Percentiles rank a stretch among this genome's conserved stretches.
Evolutionary conservation across 257 asterid genomes (phyloP).

Genomic region (Hygrophila difformis): DNA sequence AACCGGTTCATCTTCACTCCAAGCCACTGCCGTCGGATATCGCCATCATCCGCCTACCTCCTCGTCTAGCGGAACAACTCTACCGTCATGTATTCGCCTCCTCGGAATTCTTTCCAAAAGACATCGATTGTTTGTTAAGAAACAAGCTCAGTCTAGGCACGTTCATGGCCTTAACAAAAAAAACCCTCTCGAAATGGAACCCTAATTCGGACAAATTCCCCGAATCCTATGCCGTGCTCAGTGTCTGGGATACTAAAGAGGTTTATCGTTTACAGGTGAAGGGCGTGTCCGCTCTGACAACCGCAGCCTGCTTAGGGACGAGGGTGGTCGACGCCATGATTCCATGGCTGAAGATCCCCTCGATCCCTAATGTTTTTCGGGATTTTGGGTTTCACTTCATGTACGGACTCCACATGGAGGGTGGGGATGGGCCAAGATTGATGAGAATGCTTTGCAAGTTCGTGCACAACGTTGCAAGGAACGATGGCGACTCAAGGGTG

Average conservation of each 20-base stretch:
- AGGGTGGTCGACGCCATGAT: constrained; percentile 48
- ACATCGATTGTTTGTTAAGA: constrained; percentile 36
- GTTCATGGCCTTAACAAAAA: constrained; percentile 58
- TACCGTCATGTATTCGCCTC: constrained; percentile 40
- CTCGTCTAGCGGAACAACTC: constrained; percentile 24
- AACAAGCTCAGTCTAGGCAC: constrained; percentile 66
- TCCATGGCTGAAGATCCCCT: constrained; percentile 71
- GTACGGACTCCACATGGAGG: constrained; percentile 72
- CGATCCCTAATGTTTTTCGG: constrained; percentile 52
- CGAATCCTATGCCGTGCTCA: constrained; percentile 44
- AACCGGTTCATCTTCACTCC: constrained; percentile 65
- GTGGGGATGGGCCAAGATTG: constrained; percentile 28
- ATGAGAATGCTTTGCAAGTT: constrained; percentile 49
- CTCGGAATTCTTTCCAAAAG: constrained; percentile 64
- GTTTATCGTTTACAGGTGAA: constrained; percentile 54
- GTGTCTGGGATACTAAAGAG: constrained; percentile 68
- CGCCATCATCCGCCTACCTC: constrained; percentile 30
- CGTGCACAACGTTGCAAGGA: constrained; percentile 51
- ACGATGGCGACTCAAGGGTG: constrained; percentile 39
- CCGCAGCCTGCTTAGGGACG: constrained; percentile 45
- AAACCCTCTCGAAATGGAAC: constrained; percentile 33
- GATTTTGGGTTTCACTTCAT: constrained; percentile 56
- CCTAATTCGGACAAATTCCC: constrained; percentile 33
- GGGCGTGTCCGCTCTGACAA: constrained; percentile 53
- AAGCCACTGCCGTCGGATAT: constrained; percentile 37